A percentile compares a stretch with the other conserved stretches of the same genome.
Evolutionary conservation across 495 filamentous ascomycete genomes (phyloP).

Genomic region (Xylaria nigripes): DNA sequence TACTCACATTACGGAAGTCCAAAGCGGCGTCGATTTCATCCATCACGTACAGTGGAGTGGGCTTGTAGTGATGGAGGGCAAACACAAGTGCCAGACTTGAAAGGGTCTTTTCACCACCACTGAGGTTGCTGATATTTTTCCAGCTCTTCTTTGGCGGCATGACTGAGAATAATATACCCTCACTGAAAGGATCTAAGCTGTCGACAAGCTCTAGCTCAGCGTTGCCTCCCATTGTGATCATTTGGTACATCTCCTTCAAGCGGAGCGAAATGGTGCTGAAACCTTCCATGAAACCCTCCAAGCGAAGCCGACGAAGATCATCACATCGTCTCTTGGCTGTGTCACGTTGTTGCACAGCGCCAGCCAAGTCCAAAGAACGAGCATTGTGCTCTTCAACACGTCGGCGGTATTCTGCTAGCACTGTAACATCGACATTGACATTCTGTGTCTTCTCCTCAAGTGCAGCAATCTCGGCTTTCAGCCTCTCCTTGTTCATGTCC

Average conservation of each 20-base stretch:
- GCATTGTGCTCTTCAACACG: slow-evolving; percentile 78
- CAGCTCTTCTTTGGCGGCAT: slow-evolving; percentile 99
- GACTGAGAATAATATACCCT: slow-evolving; percentile 92
- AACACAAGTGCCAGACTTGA: slow-evolving; percentile 92
- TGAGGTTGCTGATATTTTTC: slow-evolving; percentile 97
- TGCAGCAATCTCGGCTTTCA: slow-evolving; percentile 80
- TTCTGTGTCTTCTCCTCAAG: slow-evolving; percentile 92
- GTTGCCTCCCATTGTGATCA: slow-evolving; percentile 99
- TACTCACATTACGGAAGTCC: slow-evolving; percentile 92
- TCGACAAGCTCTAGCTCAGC: slow-evolving; percentile 96
- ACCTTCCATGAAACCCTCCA: slow-evolving; percentile 98
- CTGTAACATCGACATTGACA: slow-evolving; percentile 77
- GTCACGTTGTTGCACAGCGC: slow-evolving; percentile 69
- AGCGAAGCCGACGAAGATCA: slow-evolving; percentile 75
- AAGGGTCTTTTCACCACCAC: slow-evolving; percentile 93
- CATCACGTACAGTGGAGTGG: slow-evolving; percentile 97
- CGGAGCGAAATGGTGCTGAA: slow-evolving; percentile 91
- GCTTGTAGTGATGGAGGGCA: slow-evolving; percentile 95
- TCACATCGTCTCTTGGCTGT: slow-evolving; percentile 82
- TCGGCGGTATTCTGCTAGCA: slow-evolving; percentile 87
- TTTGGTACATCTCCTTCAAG: slow-evolving; percentile 99
- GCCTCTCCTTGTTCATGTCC: slow-evolving; percentile 81
- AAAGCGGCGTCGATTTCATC: slow-evolving; percentile 98
- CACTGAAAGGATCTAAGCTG: slow-evolving; percentile 88
- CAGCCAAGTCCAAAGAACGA: slow-evolving; percentile 69